Evolutionary conservation across 139 green algal species (phyloP).

Genomic region (Tetraselmis striata): DNA sequence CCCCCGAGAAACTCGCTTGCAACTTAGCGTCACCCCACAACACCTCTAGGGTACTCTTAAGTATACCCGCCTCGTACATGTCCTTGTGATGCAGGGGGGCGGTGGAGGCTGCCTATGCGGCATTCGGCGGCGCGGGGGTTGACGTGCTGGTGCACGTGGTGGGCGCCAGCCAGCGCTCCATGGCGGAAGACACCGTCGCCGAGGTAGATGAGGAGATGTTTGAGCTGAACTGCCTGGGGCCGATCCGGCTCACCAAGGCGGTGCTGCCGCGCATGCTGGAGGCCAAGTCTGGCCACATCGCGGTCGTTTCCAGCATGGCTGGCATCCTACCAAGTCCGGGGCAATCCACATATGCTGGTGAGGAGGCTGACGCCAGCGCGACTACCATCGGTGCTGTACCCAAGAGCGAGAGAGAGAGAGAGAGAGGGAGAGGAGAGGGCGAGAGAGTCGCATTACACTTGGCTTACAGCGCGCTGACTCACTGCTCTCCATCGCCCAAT

Average conservation of each 20-base stretch:
- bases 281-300: background rate
- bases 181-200: conserved; percentile 7
- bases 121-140: background rate
- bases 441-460: background rate
- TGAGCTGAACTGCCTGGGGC: conserved; percentile 9
- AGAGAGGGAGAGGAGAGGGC: no score
- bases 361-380: background rate
- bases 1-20: no score
- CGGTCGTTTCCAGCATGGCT: conserved; percentile 9
- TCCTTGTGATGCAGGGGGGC: background rate
- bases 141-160: conserved; percentile 14
- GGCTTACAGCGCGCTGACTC: no score
- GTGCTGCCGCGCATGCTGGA: conserved; percentile 9
- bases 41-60: no score
- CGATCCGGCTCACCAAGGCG: conserved; percentile 15
- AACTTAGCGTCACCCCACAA: no score
- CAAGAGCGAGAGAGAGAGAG: background rate
- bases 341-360: conserved; percentile 11
- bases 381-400: no score
- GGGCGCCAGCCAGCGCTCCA: conserved; percentile 8
- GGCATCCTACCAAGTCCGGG: conserved; percentile 4
- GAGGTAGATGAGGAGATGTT: conserved; percentile 12
- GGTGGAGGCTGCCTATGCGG: background rate
- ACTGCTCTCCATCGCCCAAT: no score
- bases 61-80: background rate